Base-by-base conservation (phyloP, 345 rosid species). In the Hibiscus syriacus region DNA sequence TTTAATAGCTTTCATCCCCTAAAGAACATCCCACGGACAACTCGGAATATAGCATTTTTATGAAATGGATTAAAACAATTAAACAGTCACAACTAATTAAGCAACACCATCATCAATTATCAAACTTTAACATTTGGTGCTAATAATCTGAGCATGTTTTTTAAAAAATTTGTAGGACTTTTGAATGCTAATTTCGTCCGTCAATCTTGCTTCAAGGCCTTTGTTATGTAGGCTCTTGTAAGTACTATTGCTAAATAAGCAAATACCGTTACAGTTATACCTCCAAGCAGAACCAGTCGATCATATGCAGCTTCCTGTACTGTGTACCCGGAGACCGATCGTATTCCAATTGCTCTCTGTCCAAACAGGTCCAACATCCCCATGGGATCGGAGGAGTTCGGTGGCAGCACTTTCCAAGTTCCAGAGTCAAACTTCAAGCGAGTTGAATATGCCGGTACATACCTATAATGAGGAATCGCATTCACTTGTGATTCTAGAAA, bases 331-430 rank as follows among this genome's bases (percentile, higher is more conserved):
- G 13, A 92, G 83, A 6, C 83, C 82, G 2, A 86, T 85, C 8
- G 79, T 77, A 73, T 85, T 72, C 97, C 99, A 91, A 70, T 94
- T 87, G 84, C 99, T 94, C 80, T 94, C 97, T 0, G 99, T 85
- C 99, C 98, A 94, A 9, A 94, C 82, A 10, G 98, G 79, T 94
- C 99, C 58, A 84, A 77, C 80, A 76, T 76, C 53, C 83, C 96
- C 92, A 89, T 76, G 14, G 83, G 76, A 63, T 91, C 97, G 0
- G 96, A 83, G 5, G 86, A 70, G 78, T 88, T 87, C 12, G 79
- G 72, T 2, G 90, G 88, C 77, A 89, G 66, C 64, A 94, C 70
- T 5, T 53, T 78, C 99, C 99, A 92, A 27, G 30, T 46, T 72
- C 81, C 96, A 64, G 85, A 76, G 72, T 84, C 97, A 49, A 74